These are phyloP conservation scores for Austroboletus eburneus DNA, from an alignment of 768 basidiomycete species.

Conservation along the genomic window DNA sequence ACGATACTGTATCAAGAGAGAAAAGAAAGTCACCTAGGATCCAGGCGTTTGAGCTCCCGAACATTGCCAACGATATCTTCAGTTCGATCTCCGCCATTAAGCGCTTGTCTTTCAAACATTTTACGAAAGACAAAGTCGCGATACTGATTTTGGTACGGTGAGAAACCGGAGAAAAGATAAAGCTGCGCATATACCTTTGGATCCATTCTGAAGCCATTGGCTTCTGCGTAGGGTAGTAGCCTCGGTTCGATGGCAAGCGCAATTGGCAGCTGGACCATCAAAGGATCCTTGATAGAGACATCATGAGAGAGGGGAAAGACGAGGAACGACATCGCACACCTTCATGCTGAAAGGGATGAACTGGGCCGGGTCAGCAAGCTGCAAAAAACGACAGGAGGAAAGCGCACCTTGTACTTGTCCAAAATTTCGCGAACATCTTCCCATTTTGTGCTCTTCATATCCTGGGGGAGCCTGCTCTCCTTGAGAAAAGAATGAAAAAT, in stretches of 20 bases:
- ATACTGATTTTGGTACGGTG: conserved; percentile 43
- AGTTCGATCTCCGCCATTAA: conserved; percentile 47
- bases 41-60: conserved; percentile 65
- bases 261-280: conserved; percentile 74
- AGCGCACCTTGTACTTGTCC: conserved; percentile 60
- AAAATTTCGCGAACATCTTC: conserved; percentile 63
- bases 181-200: conserved; percentile 47
- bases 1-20: neutral
- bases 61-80: conserved; percentile 69
- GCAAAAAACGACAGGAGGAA: conserved; percentile 7
- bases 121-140: conserved; percentile 85
- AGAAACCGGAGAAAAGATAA: conserved; percentile 7
- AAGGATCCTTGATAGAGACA: conserved; percentile 51
- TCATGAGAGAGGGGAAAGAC: conserved; percentile 4
- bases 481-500: conserved; percentile 63
- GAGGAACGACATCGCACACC: conserved; percentile 34
- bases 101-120: conserved; percentile 63
- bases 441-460: conserved; percentile 56
- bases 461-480: conserved; percentile 61
- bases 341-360: conserved; percentile 76
- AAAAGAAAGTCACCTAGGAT: conserved; percentile 49
- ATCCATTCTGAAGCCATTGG: conserved; percentile 78
- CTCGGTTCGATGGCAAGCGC: conserved; percentile 74
- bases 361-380: conserved; percentile 35
- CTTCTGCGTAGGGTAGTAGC: conserved; percentile 63